phyloP scores from a whole-genome alignment of 345 rosid species.

The Schrenkiella parvula region DNA sequence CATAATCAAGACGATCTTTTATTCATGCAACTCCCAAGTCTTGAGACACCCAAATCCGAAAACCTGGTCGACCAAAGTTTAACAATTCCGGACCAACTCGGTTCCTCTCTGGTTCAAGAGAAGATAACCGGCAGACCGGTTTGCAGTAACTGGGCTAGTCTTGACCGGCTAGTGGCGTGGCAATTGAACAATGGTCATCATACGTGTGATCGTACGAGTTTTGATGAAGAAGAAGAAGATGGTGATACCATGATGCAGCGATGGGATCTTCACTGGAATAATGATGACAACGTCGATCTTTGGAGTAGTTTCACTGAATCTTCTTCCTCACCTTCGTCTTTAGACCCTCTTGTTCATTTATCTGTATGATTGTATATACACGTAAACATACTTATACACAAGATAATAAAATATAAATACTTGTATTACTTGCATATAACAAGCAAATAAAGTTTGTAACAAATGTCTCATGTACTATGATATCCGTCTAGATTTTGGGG shows the following conservation, averaged over 20 bases:
- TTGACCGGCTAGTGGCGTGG: conserved; percentile 87
- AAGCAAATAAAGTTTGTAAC: background rate
- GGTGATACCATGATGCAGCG: conserved; percentile 37
- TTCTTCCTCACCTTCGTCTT: conserved; percentile 52
- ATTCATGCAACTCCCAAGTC: conserved; percentile 68
- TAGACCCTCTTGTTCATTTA: conserved; percentile 68
- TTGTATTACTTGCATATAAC: background rate
- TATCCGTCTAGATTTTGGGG: background rate
- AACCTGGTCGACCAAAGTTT: conserved; percentile 42
- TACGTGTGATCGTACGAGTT: conserved; percentile 40
- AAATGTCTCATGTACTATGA: background rate
- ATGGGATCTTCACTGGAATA: conserved; percentile 29
- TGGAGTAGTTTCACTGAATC: conserved; percentile 64
- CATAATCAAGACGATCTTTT: conserved; percentile 20
- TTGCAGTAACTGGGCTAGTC: conserved; percentile 65
- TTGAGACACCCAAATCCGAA: conserved; percentile 49
- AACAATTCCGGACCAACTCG: conserved; percentile 17
- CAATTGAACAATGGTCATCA: conserved; percentile 70
- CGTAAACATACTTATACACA: conserved; percentile 7
- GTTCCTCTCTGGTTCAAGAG: conserved; percentile 28
- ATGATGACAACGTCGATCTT: conserved; percentile 41
- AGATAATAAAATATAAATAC: background rate
- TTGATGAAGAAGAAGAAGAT: conserved; percentile 39
- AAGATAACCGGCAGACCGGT: conserved; percentile 22
- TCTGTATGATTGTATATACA: conserved; percentile 46